phyloP scores from a whole-genome alignment of 352 stramenopile genomes.

The Phytopythium helicoides region DNA sequence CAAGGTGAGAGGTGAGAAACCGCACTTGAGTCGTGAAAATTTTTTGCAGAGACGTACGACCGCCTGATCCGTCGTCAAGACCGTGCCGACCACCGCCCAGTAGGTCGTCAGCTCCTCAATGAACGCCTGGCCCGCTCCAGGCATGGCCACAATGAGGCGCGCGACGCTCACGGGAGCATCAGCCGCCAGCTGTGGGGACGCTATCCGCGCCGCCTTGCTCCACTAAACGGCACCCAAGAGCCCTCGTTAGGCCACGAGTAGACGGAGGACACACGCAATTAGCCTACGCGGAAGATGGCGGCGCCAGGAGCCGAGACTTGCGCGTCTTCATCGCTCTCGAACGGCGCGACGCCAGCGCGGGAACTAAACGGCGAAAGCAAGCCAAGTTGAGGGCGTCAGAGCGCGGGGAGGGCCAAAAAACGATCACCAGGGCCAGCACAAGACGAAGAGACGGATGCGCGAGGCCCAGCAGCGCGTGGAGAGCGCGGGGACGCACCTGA shows the following conservation, averaged over 20 bases:
- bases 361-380: conserved; percentile 27
- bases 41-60: conserved; percentile 26
- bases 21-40: neutral
- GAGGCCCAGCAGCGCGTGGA: neutral
- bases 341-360: conserved; percentile 32
- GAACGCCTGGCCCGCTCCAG: conserved; percentile 42
- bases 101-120: conserved; percentile 36
- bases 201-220: conserved; percentile 35
- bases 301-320: conserved; percentile 15
- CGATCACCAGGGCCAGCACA: neutral
- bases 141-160: conserved; percentile 49
- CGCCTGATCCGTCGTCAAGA: conserved; percentile 47
- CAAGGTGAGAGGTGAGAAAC: neutral
- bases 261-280: neutral
- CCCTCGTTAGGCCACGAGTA: conserved; percentile 4
- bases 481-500: conserved; percentile 30
- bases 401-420: neutral
- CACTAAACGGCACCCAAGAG: conserved; percentile 26
- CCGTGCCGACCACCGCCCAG: conserved; percentile 46
- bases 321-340: conserved; percentile 22
- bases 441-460: neutral
- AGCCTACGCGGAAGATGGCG: conserved; percentile 62
- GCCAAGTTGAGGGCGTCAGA: neutral
- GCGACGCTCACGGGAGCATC: conserved; percentile 15
- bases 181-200: conserved; percentile 5